These are phyloP conservation scores for Aspergillus sp. DNA, from an alignment of 2,329 filamentous ascomycete genomes.

Conservation along the genomic window DNA sequence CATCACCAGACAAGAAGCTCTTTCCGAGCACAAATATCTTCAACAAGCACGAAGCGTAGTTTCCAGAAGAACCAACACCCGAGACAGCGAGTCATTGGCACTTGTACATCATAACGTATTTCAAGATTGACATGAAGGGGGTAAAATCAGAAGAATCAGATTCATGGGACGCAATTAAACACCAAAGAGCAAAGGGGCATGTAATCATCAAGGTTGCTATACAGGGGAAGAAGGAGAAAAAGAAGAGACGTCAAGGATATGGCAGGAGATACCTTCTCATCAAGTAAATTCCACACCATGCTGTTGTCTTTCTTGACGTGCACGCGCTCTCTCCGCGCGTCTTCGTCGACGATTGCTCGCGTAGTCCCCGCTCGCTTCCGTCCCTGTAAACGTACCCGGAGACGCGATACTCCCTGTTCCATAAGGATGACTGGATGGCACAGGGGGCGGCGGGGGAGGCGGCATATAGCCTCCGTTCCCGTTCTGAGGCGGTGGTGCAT, in stretches of 20 bases:
- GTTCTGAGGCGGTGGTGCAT: slow-evolving; percentile 26
- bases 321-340: slow-evolving; percentile 54
- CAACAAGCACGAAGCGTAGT: not conserved
- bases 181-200: slow-evolving; percentile 5
- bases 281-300: slow-evolving; percentile 53
- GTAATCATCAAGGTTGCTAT: slow-evolving; percentile 12
- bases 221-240: slow-evolving; percentile 4
- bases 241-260: not conserved
- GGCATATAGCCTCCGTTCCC: slow-evolving; percentile 26
- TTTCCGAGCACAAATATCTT: not conserved
- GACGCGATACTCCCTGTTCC: slow-evolving; percentile 44
- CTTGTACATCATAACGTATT: not conserved
- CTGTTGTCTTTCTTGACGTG: slow-evolving; percentile 47
- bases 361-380: slow-evolving; percentile 53
- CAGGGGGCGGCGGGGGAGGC: slow-evolving; percentile 38
- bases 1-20: not conserved
- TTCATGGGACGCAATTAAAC: not conserved
- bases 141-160: not conserved
- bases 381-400: slow-evolving; percentile 48
- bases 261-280: slow-evolving; percentile 12
- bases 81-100: not conserved
- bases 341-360: slow-evolving; percentile 56
- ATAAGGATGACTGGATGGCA: slow-evolving; percentile 44
- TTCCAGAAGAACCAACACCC: not conserved
- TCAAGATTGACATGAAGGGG: slow-evolving; percentile 1